These are phyloP conservation scores for Chlamydomonas sp. DNA, from an alignment of 139 green algal species.

Conservation along the genomic window DNA sequence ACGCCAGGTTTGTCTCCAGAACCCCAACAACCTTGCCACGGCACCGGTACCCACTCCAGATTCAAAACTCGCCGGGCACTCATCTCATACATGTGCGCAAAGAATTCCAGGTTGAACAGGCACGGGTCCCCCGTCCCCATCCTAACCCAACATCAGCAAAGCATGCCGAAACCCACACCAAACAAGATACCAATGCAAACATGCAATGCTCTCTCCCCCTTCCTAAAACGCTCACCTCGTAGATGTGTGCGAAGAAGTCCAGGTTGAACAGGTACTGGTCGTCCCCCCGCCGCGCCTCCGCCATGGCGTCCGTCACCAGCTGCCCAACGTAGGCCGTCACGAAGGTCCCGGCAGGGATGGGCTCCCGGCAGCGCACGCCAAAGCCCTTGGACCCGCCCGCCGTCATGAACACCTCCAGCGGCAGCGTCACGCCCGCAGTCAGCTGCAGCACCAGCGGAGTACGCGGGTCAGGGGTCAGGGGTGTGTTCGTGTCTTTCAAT, in stretches of 20 bases:
- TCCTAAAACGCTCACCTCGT: background rate
- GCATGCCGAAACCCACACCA: background rate
- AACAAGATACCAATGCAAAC: background rate
- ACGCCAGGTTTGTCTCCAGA: too few species aligned
- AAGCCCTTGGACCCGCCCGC: slow-evolving; percentile 54
- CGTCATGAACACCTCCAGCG: slow-evolving; percentile 78
- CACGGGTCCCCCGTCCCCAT: too few species aligned
- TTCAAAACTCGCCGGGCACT: too few species aligned
- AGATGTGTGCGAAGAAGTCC: slow-evolving; percentile 55
- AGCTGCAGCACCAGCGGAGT: background rate
- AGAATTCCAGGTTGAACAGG: too few species aligned
- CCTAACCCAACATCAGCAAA: too few species aligned
- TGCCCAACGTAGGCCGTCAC: slow-evolving; percentile 67
- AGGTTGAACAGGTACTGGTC: slow-evolving; percentile 70
- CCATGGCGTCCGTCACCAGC: slow-evolving; percentile 61
- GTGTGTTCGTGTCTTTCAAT: too few species aligned
- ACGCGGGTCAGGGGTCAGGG: too few species aligned
- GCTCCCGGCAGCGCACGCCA: slow-evolving; percentile 67
- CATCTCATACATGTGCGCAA: too few species aligned
- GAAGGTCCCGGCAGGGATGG: slow-evolving; percentile 61
- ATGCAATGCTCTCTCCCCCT: background rate
- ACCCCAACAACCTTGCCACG: too few species aligned
- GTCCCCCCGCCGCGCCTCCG: slow-evolving; percentile 17
- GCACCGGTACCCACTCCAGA: too few species aligned
- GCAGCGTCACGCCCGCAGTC: slow-evolving; percentile 53